These are phyloP conservation scores for Pichia occidentalis DNA, from an alignment of 805 yeast genomes.

Conservation along the genomic window DNA sequence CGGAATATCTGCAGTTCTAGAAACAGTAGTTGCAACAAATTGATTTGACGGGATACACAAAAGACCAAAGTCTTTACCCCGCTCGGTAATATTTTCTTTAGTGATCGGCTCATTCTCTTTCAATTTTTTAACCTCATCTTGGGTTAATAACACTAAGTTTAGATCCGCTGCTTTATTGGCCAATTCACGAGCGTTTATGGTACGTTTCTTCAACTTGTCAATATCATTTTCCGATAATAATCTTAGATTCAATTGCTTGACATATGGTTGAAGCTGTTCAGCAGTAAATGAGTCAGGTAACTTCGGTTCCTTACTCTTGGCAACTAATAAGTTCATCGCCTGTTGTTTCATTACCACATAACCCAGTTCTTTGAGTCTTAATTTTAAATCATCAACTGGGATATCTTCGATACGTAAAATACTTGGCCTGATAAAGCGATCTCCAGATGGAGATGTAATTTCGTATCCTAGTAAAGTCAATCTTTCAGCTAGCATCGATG, in stretches of 20 bases:
- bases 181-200: constrained; percentile 29
- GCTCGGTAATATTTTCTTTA: constrained; percentile 26
- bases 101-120: constrained; percentile 14
- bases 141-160: constrained; percentile 32
- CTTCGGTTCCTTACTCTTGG: constrained; percentile 2
- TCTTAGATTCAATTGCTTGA: constrained; percentile 28
- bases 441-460: constrained; percentile 6
- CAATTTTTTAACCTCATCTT: constrained; percentile 19
- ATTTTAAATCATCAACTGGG: constrained; percentile 7
- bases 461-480: constrained; percentile 12
- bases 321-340: constrained; percentile 14
- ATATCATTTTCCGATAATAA: constrained; percentile 31
- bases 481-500: constrained; percentile 3
- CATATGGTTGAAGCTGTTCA: constrained; percentile 15
- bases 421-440: constrained; percentile 15
- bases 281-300: constrained; percentile 12
- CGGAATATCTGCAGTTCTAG: constrained; percentile 45
- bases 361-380: constrained; percentile 18
- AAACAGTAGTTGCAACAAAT: constrained; percentile 57
- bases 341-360: constrained; percentile 14
- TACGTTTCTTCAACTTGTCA: constrained; percentile 24
- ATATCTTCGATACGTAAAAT: constrained; percentile 18
- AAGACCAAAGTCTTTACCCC: constrained; percentile 41
- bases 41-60: constrained; percentile 53
- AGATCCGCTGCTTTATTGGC: constrained; percentile 35